phyloP scores from a whole-genome alignment of 805 yeast genomes.

The Ogataea pini region DNA sequence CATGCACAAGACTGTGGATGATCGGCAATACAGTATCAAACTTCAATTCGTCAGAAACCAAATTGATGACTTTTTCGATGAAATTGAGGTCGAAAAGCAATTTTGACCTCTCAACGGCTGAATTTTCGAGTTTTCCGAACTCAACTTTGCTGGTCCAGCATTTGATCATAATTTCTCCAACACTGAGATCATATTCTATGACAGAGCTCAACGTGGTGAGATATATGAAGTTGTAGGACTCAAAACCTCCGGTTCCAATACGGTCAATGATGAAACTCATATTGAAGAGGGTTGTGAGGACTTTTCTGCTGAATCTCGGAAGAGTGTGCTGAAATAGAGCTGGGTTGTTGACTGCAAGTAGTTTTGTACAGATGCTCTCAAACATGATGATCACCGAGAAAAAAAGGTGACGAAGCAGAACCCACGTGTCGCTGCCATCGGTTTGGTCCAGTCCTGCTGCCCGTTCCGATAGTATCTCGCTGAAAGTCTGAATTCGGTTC shows the following conservation, averaged over 20 bases:
- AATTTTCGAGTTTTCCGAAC: constrained; percentile 31
- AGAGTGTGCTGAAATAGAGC: constrained; percentile 14
- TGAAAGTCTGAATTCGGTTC: constrained; percentile 35
- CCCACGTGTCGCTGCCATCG: constrained; percentile 24
- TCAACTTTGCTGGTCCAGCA: constrained; percentile 31
- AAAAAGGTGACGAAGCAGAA: constrained; percentile 34
- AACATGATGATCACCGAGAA: constrained; percentile 52
- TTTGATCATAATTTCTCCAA: constrained; percentile 33
- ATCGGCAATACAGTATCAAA: constrained; percentile 27
- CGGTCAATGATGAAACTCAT: constrained; percentile 49
- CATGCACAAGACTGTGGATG: constrained; percentile 27
- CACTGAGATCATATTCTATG: constrained; percentile 29
- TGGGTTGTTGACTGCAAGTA: constrained; percentile 32
- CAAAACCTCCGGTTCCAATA: constrained; percentile 66
- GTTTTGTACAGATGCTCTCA: constrained; percentile 48
- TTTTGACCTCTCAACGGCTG: constrained; percentile 39
- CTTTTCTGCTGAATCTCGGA: constrained; percentile 29
- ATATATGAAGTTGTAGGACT: constrained; percentile 61
- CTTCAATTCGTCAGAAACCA: constrained; percentile 38
- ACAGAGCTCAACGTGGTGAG: constrained; percentile 47
- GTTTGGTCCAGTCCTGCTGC: constrained; percentile 15
- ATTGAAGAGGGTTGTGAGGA: constrained; percentile 44
- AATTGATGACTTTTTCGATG: constrained; percentile 45
- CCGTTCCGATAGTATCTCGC: constrained; percentile 24
- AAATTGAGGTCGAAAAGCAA: constrained; percentile 47